Base-by-base conservation (phyloP, 2,329 filamentous ascomycete species). In the Graphilbum fragrans region DNA sequence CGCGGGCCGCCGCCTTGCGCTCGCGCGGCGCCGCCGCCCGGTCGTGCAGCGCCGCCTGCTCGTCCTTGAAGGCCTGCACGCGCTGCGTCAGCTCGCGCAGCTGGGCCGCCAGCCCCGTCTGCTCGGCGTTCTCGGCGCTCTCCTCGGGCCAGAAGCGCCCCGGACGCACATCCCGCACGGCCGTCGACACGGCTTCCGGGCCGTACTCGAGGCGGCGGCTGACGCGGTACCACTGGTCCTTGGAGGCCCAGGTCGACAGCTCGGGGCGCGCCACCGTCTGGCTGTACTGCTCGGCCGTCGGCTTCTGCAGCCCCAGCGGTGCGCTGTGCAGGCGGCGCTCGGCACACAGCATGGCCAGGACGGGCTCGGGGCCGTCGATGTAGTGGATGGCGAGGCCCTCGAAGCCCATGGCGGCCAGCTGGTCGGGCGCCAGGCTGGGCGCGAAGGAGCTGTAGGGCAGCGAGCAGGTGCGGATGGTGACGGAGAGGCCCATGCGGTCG, bases 311-410 rank as follows among this genome's bases (percentile, higher is more conserved):
- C 16, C 74, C 67, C 35, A 90, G 71, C 1, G 77, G 86, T 6
- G 80, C 80, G 21, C 66, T 64, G 51, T 94, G 77, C 7, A 95
- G 59, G 41, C 65, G 71, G 44, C 72, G 75, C 50, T 84, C 80
- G 12, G 77, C 72, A 58, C 87, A 95, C 19, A 98, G 72, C 82
- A 94, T 92, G 7, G 86, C 82, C 27, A 96, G 64, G 2, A 98
- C 85, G 2, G 84, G 73, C 2, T 81, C 77, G 0, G 93, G 93
- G 0, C 90, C 92, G 27, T 80, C 71, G 6, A 98, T 56, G 44
- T 74, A 85, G 53, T 96, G 83, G 21, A 84, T 68, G 1, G 86
- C 79, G 63, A 83, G 94, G 2, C 81, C 79, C 48, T 93, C 82
- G 38, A 98, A 74, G 0, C 86, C 86, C 58, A 77, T 44, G 33